A percentile compares a stretch with the other conserved stretches of the same genome.
phyloP scores from a whole-genome alignment of 441 rosid species.

The Arabidopsis lyrata region DNA sequence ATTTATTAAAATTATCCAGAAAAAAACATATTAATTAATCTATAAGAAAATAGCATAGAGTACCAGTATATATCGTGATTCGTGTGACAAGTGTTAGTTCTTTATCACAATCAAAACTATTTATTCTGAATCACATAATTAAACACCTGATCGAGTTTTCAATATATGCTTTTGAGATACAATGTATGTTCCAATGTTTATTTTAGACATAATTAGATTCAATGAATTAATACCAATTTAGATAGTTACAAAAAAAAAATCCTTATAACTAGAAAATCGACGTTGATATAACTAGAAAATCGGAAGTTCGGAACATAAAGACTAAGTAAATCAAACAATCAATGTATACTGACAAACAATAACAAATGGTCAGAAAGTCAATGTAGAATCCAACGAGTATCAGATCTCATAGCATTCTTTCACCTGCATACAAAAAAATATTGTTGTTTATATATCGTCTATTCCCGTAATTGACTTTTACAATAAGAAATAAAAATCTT shows the following conservation, averaged over 20 bases:
- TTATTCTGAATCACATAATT: not conserved
- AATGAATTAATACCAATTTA: slow-evolving; percentile 3
- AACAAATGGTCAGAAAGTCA: slow-evolving; percentile 23
- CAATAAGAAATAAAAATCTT: not conserved
- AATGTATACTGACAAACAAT: not conserved
- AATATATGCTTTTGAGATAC: slow-evolving; percentile 10
- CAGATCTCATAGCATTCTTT: slow-evolving; percentile 24
- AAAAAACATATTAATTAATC: not conserved
- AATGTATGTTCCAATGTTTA: slow-evolving; percentile 12
- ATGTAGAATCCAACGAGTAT: slow-evolving; percentile 31
- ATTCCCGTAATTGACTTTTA: slow-evolving; percentile 23
- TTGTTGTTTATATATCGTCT: not conserved
- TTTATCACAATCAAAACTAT: slow-evolving; percentile 28
- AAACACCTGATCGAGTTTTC: not conserved
- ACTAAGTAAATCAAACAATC: not conserved
- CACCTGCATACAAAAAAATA: slow-evolving; percentile 32
- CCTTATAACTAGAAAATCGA: slow-evolving; percentile 3
- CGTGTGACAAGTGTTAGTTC: slow-evolving; percentile 24
- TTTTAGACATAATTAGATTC: slow-evolving; percentile 13
- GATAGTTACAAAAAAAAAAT: slow-evolving; percentile 12
- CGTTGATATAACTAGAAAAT: slow-evolving; percentile 23
- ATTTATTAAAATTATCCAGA: slow-evolving; percentile 5
- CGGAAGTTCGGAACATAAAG: not conserved
- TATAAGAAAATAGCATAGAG: not conserved
- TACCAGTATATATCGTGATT: slow-evolving; percentile 1